A percentile compares a stretch with the other conserved stretches of the same genome.
These are phyloP conservation scores for Phialemonium atrogriseum DNA, from an alignment of 2,329 filamentous ascomycete species.

Conservation along the genomic window DNA sequence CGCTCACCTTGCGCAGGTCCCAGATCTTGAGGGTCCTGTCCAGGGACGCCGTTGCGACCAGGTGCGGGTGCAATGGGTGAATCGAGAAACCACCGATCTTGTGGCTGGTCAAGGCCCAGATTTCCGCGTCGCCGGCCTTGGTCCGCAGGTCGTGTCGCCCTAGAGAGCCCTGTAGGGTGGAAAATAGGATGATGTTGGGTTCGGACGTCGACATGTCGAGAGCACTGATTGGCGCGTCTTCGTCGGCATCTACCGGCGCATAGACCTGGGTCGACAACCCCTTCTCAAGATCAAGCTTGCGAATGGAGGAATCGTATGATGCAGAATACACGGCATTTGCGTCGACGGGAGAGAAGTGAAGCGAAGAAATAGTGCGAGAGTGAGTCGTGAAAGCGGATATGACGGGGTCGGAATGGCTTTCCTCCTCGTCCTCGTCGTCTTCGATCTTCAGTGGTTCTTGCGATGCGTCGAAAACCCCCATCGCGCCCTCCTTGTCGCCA, in stretches of 20 bases:
- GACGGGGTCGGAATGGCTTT: slow-evolving; percentile 59
- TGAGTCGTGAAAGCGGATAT: slow-evolving; percentile 89
- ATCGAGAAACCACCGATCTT: slow-evolving; percentile 94
- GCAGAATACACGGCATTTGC: slow-evolving; percentile 70
- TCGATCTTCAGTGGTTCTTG: slow-evolving; percentile 49
- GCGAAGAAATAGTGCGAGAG: slow-evolving; percentile 76
- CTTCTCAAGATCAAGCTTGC: slow-evolving; percentile 75
- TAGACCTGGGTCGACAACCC: slow-evolving; percentile 75
- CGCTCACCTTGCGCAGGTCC: slow-evolving; percentile 76
- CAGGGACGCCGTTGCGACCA: slow-evolving; percentile 81
- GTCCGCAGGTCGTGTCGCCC: slow-evolving; percentile 73
- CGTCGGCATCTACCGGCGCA: slow-evolving; percentile 58
- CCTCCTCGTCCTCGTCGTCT: slow-evolving; percentile 59
- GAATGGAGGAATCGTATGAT: slow-evolving; percentile 89
- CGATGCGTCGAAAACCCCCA: slow-evolving; percentile 86
- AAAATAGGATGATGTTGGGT: slow-evolving; percentile 73
- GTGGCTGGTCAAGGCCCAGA: slow-evolving; percentile 75
- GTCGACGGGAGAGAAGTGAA: slow-evolving; percentile 68
- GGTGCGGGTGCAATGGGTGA: slow-evolving; percentile 70
- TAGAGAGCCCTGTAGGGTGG: slow-evolving; percentile 72
- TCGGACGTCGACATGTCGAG: slow-evolving; percentile 69
- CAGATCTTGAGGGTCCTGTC: slow-evolving; percentile 87
- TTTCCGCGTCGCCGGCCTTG: slow-evolving; percentile 45
- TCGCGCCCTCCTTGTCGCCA: slow-evolving; percentile 84
- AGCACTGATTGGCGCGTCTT: slow-evolving; percentile 74